Conservation (phyloP, 176 grass and related monocot genomes). For the Carex parvula region DNA sequence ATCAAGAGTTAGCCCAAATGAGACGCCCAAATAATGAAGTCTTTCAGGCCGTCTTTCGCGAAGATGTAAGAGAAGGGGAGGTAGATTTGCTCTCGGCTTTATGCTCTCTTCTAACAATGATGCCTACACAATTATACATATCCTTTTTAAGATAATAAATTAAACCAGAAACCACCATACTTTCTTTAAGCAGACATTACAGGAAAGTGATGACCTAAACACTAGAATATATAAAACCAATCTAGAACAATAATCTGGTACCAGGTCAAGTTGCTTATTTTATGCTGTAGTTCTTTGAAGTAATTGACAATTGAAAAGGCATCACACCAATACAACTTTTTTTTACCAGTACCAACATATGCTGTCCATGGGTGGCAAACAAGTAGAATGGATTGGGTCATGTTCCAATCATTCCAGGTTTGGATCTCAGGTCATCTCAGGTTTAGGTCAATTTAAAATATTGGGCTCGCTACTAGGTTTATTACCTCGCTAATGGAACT, state of each 20-base stretch:
- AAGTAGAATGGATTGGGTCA: not conserved
- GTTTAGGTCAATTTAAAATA: not conserved
- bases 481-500: not conserved
- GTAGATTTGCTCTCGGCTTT: conserved; percentile 73
- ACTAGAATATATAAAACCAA: not conserved
- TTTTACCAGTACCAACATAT: not conserved
- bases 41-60: conserved; percentile 54
- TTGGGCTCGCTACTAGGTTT: not conserved
- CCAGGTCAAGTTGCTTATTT: not conserved
- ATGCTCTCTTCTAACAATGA: conserved; percentile 84
- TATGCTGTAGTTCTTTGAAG: not conserved
- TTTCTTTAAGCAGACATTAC: not conserved
- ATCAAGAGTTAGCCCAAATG: conserved; percentile 84
- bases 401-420: not conserved
- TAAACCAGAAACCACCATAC: not conserved
- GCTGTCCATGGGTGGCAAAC: not conserved
- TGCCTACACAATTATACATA: conserved; percentile 49
- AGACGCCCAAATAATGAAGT: conserved; percentile 88
- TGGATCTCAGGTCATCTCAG: not conserved
- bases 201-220: not conserved
- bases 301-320: not conserved
- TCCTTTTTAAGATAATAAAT: conserved; percentile 6
- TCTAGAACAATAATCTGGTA: not conserved
- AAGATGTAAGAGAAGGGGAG: conserved; percentile 78
- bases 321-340: not conserved